Base-by-base conservation (phyloP, 768 basidiomycete genomes). In the Leucosporidium yakuticum region DNA sequence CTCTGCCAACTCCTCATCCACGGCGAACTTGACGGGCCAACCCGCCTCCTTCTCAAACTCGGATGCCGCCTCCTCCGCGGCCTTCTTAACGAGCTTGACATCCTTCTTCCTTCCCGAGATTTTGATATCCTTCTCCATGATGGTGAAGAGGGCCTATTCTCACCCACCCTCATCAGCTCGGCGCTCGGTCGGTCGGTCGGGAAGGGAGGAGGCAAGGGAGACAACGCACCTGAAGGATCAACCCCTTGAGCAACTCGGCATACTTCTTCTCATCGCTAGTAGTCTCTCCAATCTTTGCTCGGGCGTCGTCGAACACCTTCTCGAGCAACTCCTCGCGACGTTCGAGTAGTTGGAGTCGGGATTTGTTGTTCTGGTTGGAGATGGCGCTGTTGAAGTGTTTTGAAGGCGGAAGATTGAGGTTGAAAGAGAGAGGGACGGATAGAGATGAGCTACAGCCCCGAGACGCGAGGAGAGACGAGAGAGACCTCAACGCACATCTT, bases 281-380 rank as follows among this genome's bases (percentile, higher is more conserved):
- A 17, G 92, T 84, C 7, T 83, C 81, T 29, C 85, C 80, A 62
- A 91, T 82, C 55, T 84, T 80, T 51, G 81, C 79, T 60, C 90
- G 86, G 1, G 92, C 85, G 2, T 85, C 83, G 12, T 83, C 79
- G 79, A 99, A 97, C 69, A 97, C 85, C 66, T 90, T 87, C 76
- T 95, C 90, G 9, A 97, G 81, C 62, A 93, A 86, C 77, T 96
- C 91, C 79, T 97, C 95, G 59, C 94, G 86, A 66, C 87, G 86
- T 77, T 94, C 89, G 15, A 98, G 85, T 36, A 98, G 84, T 77
- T 84, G 86, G 74, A 99, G 84, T 47, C 96, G 90, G 20, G 94
- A 92, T 77, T 91, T 93, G 84, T 98, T 99, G 73, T 93, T 96
- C 69, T 95, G 83, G 31, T 90, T 97, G 9, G 95, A 98, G 78